A percentile compares a stretch with the other conserved stretches of the same genome.
phyloP scores from a whole-genome alignment of 2,329 filamentous ascomycete species.

The Sporothrix brunneoviolacea region DNA sequence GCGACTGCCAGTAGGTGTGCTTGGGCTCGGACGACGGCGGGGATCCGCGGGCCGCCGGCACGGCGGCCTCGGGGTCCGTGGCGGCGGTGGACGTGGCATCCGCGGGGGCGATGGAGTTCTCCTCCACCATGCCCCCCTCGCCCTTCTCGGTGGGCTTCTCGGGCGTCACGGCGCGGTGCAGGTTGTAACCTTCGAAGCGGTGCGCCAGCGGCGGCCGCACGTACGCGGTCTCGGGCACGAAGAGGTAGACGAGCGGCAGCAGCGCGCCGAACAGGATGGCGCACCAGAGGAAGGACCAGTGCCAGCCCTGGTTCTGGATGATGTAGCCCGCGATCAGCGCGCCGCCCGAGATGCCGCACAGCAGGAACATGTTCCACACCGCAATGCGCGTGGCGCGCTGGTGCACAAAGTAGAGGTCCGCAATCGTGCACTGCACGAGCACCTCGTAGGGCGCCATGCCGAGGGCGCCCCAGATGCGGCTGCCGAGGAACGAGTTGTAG shows the following conservation, averaged over 20 bases:
- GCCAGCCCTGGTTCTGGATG: slow-evolving; percentile 33
- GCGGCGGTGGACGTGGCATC: too few species aligned
- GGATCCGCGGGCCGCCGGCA: too few species aligned
- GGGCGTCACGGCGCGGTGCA: background rate
- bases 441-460: slow-evolving; percentile 47
- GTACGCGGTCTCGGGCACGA: slow-evolving; percentile 46
- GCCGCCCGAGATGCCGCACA: slow-evolving; percentile 35
- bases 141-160: slow-evolving; percentile 8
- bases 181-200: slow-evolving; percentile 9
- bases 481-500: slow-evolving; percentile 40
- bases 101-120: background rate
- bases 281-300: slow-evolving; percentile 41
- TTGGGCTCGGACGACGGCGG: too few species aligned
- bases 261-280: slow-evolving; percentile 39
- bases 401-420: slow-evolving; percentile 41
- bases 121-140: background rate
- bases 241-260: slow-evolving; percentile 37
- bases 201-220: slow-evolving; percentile 8
- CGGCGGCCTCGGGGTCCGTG: too few species aligned
- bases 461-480: slow-evolving; percentile 39
- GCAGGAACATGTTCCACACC: slow-evolving; percentile 34
- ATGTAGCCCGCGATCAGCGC: slow-evolving; percentile 36
- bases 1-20: slow-evolving; percentile 27
- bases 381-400: slow-evolving; percentile 38
- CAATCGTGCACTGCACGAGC: slow-evolving; percentile 45